Base-by-base conservation (phyloP, 768 basidiomycete species). In the Russula sp. region DNA sequence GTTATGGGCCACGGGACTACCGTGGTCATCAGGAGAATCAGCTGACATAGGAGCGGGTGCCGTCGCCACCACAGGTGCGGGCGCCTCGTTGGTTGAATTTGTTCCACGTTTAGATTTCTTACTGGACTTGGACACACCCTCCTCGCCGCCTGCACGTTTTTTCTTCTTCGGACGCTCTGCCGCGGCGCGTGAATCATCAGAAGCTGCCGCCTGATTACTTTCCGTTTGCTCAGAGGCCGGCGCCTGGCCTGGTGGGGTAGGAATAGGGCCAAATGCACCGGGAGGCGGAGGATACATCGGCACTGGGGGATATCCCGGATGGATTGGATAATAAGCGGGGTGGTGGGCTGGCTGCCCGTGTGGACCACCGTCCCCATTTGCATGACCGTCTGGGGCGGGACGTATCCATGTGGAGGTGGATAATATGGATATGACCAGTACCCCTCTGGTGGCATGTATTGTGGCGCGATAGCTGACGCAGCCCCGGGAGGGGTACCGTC, bases 381-480 rank as follows among this genome's bases (percentile, higher is more conserved):
- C 40, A 22, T 65, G 57, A 28, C 59, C 77, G 20, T 81, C 79
- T 32, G 76, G 76, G 76, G 72, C 0, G 75, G 73, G 26, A 78
- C 70, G 67, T 79, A 80, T 2, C 77, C 77, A 38, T 75, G 73
- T 0, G 76, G 79, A n/a, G 76, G 75, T 1, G 76, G 78, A 2
- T 79, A 78, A 62, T 78, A 79, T 57, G 74, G 77, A 60, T 76
- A 78, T n/a, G 78, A 76, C 67, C 76, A 80, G 60, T 79, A 81
- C 7, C 77, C 77, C 51, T 80, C 79, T 0, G 79, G 79, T 1
- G 75, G 71, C 53, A 57, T 75, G 62, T 48, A 72, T 54, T 74
- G 62, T 8, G 70, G 20, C 3, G 75, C 70, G 13, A 72, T 69
- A 75, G 78, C 1, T 71, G 72, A 40, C 5, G 71, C 51, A 11